These are phyloP conservation scores for Aegilops speltoides DNA, from an alignment of 176 grass and related monocot species.

Conservation along the genomic window DNA sequence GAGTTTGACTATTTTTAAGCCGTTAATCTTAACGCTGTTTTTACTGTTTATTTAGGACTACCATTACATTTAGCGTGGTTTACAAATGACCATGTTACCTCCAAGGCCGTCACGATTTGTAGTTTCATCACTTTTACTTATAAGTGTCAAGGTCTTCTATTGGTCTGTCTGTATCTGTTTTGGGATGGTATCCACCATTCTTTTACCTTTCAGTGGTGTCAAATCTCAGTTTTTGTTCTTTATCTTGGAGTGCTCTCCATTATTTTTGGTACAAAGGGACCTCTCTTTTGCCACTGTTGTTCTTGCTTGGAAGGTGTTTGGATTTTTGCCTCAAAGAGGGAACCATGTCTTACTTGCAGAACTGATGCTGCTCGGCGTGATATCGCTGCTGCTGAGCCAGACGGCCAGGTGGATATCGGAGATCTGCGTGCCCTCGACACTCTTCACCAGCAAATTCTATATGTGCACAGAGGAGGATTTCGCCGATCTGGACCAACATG, in stretches of 20 bases:
- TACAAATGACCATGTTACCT: neutral
- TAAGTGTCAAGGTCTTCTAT: neutral
- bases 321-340: conserved; percentile 12
- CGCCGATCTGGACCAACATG: neutral
- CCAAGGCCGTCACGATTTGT: neutral
- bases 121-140: neutral
- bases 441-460: conserved; percentile 75
- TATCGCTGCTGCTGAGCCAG: conserved; percentile 95
- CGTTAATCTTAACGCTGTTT: neutral
- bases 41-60: neutral
- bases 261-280: neutral
- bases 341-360: conserved; percentile 44
- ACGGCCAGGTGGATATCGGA: conserved; percentile 82
- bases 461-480: conserved; percentile 73
- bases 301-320: conserved; percentile 9
- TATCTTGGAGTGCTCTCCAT: too few species aligned
- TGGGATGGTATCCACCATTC: too few species aligned
- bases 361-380: conserved; percentile 87
- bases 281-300: neutral
- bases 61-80: too few species aligned
- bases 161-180: too few species aligned
- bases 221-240: too few species aligned
- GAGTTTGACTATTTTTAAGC: neutral
- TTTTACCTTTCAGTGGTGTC: too few species aligned
- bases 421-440: conserved; percentile 74